A percentile compares a stretch with the other conserved stretches of the same genome.
These are phyloP conservation scores for Penicillium carneum DNA, from an alignment of 2,329 filamentous ascomycete species.

Conservation along the genomic window DNA sequence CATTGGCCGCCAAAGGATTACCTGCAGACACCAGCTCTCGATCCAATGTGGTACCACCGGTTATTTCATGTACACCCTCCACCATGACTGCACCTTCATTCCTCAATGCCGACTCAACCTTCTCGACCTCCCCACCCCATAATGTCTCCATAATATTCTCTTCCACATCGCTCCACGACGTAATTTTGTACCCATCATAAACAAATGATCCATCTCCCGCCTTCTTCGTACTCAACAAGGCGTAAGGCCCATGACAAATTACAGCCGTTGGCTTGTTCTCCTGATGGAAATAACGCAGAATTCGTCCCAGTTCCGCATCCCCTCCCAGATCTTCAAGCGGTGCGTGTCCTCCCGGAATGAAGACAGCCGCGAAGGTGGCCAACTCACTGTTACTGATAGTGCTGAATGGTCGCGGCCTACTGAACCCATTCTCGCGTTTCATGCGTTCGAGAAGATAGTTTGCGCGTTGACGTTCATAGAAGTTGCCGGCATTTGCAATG, in stretches of 20 bases:
- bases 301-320: conserved; percentile 53
- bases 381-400: conserved; percentile 53
- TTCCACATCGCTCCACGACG: conserved; percentile 56
- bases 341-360: conserved; percentile 58
- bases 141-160: conserved; percentile 58
- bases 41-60: conserved; percentile 54
- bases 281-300: conserved; percentile 52
- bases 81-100: conserved; percentile 56
- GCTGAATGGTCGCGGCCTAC: conserved; percentile 47
- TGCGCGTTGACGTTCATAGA: conserved; percentile 54
- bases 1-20: conserved; percentile 45
- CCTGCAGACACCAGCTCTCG: conserved; percentile 49
- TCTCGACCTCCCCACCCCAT: conserved; percentile 53
- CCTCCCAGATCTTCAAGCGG: conserved; percentile 54
- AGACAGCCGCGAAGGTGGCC: conserved; percentile 50
- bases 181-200: conserved; percentile 58
- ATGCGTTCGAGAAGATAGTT: conserved; percentile 53
- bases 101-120: conserved; percentile 51
- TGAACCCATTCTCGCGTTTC: conserved; percentile 56
- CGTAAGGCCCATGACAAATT: conserved; percentile 59
- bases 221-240: conserved; percentile 53
- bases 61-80: conserved; percentile 50
- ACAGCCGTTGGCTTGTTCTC: conserved; percentile 54
- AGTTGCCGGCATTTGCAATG: conserved; percentile 56
- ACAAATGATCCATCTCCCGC: conserved; percentile 49